phyloP scores from a whole-genome alignment of 345 rosid species.

The Combretum micranthum region DNA sequence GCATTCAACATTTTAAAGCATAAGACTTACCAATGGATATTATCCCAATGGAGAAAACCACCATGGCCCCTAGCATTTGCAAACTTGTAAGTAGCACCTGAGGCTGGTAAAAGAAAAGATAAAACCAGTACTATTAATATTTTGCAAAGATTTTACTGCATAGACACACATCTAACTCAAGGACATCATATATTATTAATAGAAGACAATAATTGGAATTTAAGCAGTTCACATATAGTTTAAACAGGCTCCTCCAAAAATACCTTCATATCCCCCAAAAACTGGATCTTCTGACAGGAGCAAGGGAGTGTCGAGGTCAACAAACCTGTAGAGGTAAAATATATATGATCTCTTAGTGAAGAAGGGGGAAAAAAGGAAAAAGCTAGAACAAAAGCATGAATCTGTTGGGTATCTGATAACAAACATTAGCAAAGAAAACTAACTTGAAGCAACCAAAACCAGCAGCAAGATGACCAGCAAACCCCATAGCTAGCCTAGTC shows the following conservation, averaged over 20 bases:
- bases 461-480: conserved; percentile 91
- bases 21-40: conserved; percentile 35
- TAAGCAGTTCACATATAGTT: background rate
- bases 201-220: background rate
- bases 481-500: conserved; percentile 91
- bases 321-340: conserved; percentile 32
- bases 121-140: background rate
- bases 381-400: too few species aligned
- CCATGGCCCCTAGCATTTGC: conserved; percentile 72
- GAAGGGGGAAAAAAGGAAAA: background rate
- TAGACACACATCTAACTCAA: too few species aligned
- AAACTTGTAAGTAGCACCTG: conserved; percentile 72
- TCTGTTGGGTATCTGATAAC: background rate
- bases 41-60: conserved; percentile 72
- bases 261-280: conserved; percentile 83
- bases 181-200: too few species aligned
- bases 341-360: conserved; percentile 2
- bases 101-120: conserved; percentile 27
- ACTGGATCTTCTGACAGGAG: conserved; percentile 88
- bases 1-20: background rate
- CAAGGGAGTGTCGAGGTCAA: conserved; percentile 90
- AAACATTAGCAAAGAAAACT: conserved; percentile 7
- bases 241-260: background rate
- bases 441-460: conserved; percentile 86
- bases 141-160: too few species aligned